phyloP scores from a whole-genome alignment of 2,329 filamentous ascomycete species.

The Colletotrichum scovillei region DNA sequence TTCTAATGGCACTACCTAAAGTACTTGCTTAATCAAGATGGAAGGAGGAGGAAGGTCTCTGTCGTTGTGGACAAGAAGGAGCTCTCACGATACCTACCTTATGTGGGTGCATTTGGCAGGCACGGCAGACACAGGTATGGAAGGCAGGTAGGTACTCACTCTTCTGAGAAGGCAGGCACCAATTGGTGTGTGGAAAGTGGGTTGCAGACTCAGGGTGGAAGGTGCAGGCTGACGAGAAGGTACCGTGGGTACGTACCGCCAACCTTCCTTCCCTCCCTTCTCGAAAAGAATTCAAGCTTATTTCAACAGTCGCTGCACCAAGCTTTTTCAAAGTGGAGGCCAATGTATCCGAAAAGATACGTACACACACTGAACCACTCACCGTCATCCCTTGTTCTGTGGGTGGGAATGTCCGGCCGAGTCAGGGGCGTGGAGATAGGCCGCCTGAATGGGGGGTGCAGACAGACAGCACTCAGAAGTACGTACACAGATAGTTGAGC shows the following conservation, averaged over 20 bases:
- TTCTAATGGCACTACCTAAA: not conserved
- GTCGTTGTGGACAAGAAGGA: not conserved
- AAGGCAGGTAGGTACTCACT: not conserved
- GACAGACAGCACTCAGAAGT: too few species aligned
- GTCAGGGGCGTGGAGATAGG: not conserved
- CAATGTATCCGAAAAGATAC: constrained; percentile 13
- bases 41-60: not conserved
- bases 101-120: not conserved
- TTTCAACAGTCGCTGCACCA: constrained; percentile 36
- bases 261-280: constrained; percentile 21
- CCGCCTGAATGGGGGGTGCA: not conserved
- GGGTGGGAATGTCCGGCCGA: not conserved
- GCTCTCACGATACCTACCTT: not conserved
- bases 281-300: constrained; percentile 36
- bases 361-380: not conserved
- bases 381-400: not conserved
- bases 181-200: not conserved
- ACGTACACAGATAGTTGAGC: too few species aligned
- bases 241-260: constrained; percentile 14
- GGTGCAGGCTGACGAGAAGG: not conserved
- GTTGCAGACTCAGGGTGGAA: not conserved
- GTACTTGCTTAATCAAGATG: not conserved
- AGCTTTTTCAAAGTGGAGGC: constrained; percentile 34
- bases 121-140: not conserved
- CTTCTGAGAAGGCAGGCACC: too few species aligned